Evolutionary conservation across 129 eudicot species (phyloP), one percentile per base, ranked within the genome.

Genomic region (Flaveria sonorensis): DNA sequence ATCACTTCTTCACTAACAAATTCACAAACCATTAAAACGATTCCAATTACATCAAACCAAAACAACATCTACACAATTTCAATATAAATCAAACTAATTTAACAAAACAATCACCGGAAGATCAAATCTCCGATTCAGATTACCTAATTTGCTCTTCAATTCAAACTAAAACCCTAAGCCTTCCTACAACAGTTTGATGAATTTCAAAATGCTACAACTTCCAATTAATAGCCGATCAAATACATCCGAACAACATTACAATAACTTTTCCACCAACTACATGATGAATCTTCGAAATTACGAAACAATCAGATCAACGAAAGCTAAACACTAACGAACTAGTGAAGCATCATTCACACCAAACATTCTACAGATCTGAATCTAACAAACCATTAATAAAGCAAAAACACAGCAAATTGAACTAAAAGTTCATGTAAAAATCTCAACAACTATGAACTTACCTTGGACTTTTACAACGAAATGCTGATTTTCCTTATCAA

Each of bases 341-440:
- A 74, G 55, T 32, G 66, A 77, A 81, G 46, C 73, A 51, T 19
- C 83, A 43, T 65, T 79, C 81, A 61, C 83, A 73, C 76, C 77
- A 42, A 79, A 59, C 81, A 48, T 55, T 19, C 45, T 59, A 64
- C 82, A 81, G 91, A 87, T 87, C 91, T 84, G 80, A 83, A 81
- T 86, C 87, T 79, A 50, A 64, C 64, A 39, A 72, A 63, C 32
- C 42, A 47, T 9, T 70, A 61, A 19, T n/a, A 71, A 12, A 30
- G 56, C 16, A 71, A 50, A 63, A 10, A 45, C 50, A 9, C 13
- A n/a, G 36, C 53, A 67, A 55, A 4, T 72, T 71, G 53, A 71
- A 51, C 14, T 78, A 8, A 13, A 59, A 78, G 30, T 30, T 59
- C 13, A 62, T 59, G 23, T 20, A 13, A 1, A 60, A 64, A 76